Conservation (phyloP, 1,284 basidiomycete genomes). For the Pulveroboletus sp. region DNA sequence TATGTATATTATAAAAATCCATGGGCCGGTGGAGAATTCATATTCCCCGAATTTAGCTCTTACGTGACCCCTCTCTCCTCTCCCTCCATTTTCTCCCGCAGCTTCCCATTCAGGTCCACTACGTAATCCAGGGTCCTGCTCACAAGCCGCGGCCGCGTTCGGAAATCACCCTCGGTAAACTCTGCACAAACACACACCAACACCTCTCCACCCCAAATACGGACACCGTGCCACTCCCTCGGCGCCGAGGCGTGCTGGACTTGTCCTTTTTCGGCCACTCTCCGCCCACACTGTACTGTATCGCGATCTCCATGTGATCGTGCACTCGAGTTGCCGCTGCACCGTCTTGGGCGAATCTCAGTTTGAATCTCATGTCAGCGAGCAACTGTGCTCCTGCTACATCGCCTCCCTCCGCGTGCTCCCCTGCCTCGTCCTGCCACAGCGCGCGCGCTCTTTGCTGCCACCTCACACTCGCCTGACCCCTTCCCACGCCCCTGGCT, state of each 20-base stretch:
- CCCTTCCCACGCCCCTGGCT: slow-evolving; percentile 27
- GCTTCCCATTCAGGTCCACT: slow-evolving; percentile 29
- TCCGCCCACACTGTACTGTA: slow-evolving; percentile 35
- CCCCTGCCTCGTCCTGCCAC: slow-evolving; percentile 25
- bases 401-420: slow-evolving; percentile 24
- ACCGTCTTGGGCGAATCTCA: slow-evolving; percentile 39
- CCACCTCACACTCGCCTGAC: not conserved
- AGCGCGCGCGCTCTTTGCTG: slow-evolving; percentile 28
- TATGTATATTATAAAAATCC: slow-evolving; percentile 41
- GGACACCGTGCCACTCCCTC: slow-evolving; percentile 37
- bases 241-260: slow-evolving; percentile 39
- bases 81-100: slow-evolving; percentile 38
- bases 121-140: slow-evolving; percentile 39
- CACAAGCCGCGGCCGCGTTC: slow-evolving; percentile 41
- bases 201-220: slow-evolving; percentile 23
- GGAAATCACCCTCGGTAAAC: slow-evolving; percentile 44
- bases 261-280: slow-evolving; percentile 27
- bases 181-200: slow-evolving; percentile 29
- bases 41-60: slow-evolving; percentile 40
- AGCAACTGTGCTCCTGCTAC: slow-evolving; percentile 20
- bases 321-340: slow-evolving; percentile 35
- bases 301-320: slow-evolving; percentile 40
- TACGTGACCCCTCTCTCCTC: slow-evolving; percentile 34
- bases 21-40: slow-evolving; percentile 44
- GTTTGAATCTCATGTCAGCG: slow-evolving; percentile 37